phyloP scores from a whole-genome alignment of 768 basidiomycete genomes.

The Russula dissimulans region DNA sequence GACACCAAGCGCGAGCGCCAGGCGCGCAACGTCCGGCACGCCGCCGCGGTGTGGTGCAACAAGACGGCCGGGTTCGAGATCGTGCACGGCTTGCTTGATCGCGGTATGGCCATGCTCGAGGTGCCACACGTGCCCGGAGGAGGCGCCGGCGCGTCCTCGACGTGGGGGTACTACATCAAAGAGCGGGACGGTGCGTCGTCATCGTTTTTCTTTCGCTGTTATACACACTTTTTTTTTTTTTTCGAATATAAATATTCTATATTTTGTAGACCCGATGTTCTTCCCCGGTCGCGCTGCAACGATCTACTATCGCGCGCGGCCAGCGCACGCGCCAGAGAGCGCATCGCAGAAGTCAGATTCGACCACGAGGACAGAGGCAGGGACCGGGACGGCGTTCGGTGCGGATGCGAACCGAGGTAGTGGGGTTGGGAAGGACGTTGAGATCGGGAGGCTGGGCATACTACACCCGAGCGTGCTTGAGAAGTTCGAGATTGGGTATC shows the following conservation, averaged over 20 bases:
- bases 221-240: background rate
- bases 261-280: conserved; percentile 69
- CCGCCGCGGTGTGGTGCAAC: conserved; percentile 92
- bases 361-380: too few species aligned
- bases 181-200: conserved; percentile 57
- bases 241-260: background rate
- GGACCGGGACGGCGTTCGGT: conserved; percentile 29
- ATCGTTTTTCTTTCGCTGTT: background rate
- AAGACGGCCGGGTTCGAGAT: conserved; percentile 96
- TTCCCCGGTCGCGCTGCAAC: conserved; percentile 93
- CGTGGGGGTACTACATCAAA: conserved; percentile 82
- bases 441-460: conserved; percentile 86
- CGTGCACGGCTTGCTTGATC: conserved; percentile 88
- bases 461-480: conserved; percentile 86
- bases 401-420: conserved; percentile 33
- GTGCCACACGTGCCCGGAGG: conserved; percentile 63
- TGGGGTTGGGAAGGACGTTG: conserved; percentile 39
- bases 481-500: conserved; percentile 91
- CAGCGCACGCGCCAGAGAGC: background rate
- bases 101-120: conserved; percentile 94
- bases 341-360: too few species aligned
- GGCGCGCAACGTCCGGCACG: conserved; percentile 79
- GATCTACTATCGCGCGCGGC: conserved; percentile 69
- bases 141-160: conserved; percentile 46
- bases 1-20: conserved; percentile 70